Evolutionary conservation across 768 basidiomycete genomes (phyloP).

Genomic region (Leucogyrophana mollusca): DNA sequence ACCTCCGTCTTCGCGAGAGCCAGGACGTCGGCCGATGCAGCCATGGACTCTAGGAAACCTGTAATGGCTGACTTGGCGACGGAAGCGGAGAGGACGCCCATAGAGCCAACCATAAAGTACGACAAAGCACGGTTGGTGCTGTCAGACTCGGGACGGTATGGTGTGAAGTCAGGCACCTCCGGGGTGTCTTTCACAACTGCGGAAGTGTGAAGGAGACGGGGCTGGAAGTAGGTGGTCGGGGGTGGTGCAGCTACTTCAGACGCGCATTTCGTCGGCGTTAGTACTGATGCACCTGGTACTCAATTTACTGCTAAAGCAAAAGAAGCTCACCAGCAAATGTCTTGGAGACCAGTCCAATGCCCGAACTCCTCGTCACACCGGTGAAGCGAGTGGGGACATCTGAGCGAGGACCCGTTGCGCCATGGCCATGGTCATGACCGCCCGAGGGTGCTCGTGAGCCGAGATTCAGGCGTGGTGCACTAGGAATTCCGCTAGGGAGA

Average conservation of each 20-base stretch:
- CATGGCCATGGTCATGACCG: conserved; percentile 60
- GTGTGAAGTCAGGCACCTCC: conserved; percentile 84
- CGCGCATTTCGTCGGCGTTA: conserved; percentile 15
- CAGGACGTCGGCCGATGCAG: conserved; percentile 96
- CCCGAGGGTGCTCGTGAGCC: conserved; percentile 59
- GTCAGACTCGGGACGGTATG: conserved; percentile 72
- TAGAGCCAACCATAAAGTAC: conserved; percentile 88
- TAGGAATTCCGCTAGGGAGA: conserved; percentile 78
- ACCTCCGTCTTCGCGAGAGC: conserved; percentile 98
- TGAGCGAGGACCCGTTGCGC: conserved; percentile 50
- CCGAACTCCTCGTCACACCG: conserved; percentile 46
- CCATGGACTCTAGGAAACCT: conserved; percentile 94
- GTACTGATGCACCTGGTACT: conserved; percentile 4
- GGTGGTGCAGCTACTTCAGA: conserved; percentile 36
- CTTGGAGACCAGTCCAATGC: conserved; percentile 60
- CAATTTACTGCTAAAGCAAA: conserved; percentile 7
- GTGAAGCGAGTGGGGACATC: conserved; percentile 66
- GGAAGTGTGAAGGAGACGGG: conserved; percentile 79
- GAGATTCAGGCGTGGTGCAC: conserved; percentile 73
- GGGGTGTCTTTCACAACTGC: conserved; percentile 65
- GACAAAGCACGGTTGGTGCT: conserved; percentile 72
- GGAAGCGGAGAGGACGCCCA: conserved; percentile 92
- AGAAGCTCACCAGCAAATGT: conserved; percentile 58
- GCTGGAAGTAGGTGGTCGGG: conserved; percentile 55
- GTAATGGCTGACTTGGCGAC: conserved; percentile 92